These are phyloP conservation scores for Calonectria hawksworthii DNA, from an alignment of 2,329 filamentous ascomycete genomes.

Conservation along the genomic window DNA sequence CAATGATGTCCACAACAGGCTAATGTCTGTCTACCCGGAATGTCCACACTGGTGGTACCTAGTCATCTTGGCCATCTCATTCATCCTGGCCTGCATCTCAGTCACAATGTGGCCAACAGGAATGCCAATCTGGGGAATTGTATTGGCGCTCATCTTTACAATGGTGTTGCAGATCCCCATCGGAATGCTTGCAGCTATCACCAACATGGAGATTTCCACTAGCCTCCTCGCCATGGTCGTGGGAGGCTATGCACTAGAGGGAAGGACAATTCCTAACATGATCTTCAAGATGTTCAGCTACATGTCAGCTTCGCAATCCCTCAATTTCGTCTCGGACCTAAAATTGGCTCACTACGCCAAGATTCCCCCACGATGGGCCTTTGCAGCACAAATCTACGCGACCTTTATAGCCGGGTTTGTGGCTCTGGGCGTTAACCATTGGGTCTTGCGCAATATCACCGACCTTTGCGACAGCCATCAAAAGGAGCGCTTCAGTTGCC, in stretches of 20 bases:
- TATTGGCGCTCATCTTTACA: constrained; percentile 66
- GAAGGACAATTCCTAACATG: constrained; percentile 77
- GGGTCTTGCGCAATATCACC: constrained; percentile 68
- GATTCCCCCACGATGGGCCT: constrained; percentile 67
- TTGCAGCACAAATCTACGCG: constrained; percentile 67
- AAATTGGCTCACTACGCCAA: constrained; percentile 76
- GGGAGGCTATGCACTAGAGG: constrained; percentile 76
- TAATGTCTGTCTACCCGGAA: constrained; percentile 51
- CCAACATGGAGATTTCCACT: constrained; percentile 70
- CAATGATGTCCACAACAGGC: constrained; percentile 50
- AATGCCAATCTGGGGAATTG: constrained; percentile 65
- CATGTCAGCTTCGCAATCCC: constrained; percentile 71
- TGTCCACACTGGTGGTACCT: constrained; percentile 70
- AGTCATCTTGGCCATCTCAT: constrained; percentile 61
- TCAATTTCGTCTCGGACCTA: constrained; percentile 71
- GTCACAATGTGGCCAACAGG: constrained; percentile 63
- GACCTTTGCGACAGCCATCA: constrained; percentile 67
- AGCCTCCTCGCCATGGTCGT: constrained; percentile 78
- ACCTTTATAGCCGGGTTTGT: constrained; percentile 67
- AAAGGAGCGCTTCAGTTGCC: constrained; percentile 65
- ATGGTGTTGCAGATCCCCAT: constrained; percentile 67
- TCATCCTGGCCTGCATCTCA: constrained; percentile 53
- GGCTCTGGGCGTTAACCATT: constrained; percentile 72
- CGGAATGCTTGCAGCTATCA: constrained; percentile 69
- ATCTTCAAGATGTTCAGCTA: constrained; percentile 79